These are phyloP conservation scores for Sporothrix humicola DNA, from an alignment of 2,329 filamentous ascomycete species.

Conservation along the genomic window DNA sequence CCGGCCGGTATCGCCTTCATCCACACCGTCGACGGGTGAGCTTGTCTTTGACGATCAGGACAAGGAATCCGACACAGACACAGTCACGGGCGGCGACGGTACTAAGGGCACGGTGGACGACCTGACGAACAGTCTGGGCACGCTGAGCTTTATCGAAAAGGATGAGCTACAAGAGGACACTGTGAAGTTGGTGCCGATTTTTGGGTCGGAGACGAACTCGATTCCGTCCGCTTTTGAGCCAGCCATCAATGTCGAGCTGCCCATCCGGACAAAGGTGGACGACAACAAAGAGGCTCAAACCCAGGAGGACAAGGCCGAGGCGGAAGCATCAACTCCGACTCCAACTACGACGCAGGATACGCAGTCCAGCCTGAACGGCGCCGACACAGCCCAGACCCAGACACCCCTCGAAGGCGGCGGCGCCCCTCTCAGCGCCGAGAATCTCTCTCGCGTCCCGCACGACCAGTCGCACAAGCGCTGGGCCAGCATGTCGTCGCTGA, in stretches of 20 bases:
- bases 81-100: not conserved
- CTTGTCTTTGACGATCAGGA: not conserved
- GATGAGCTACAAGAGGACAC: not conserved
- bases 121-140: not conserved
- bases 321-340: too few species aligned
- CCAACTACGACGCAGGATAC: too few species aligned
- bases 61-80: not conserved
- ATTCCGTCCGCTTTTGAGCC: too few species aligned
- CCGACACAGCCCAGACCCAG: too few species aligned
- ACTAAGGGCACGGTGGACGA: not conserved
- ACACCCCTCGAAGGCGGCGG: not conserved
- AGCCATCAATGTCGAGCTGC: not conserved
- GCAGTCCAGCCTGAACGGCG: too few species aligned
- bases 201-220: not conserved
- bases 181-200: not conserved
- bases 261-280: not conserved
- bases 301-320: not conserved
- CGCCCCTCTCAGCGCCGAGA: not conserved
- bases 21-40: not conserved
- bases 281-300: not conserved
- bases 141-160: not conserved
- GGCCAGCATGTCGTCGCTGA: conserved; percentile 26
- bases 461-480: not conserved
- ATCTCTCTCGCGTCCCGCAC: not conserved
- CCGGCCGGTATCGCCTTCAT: not conserved